Base-by-base conservation (phyloP, 73 alveolate species). In the Paramecium caudatum region DNA sequence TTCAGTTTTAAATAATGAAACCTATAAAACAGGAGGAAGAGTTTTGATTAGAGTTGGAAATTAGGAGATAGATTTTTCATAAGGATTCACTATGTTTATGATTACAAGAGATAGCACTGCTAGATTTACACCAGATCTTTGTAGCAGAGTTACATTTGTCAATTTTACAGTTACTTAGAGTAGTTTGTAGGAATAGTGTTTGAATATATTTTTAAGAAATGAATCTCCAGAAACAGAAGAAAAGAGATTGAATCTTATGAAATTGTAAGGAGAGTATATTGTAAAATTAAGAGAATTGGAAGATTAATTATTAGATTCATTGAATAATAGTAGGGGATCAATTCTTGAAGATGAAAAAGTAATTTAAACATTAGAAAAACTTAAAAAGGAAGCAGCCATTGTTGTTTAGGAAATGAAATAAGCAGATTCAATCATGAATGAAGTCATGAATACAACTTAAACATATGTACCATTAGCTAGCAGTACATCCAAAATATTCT, bases 131-230 rank as follows among this genome's bases (percentile, higher is more conserved):
- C 99, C 99, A 1, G 99, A 98, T 94, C 94, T 98, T 21, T 98
- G 99, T 95, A 96, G 99, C 25, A 81, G 99, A 74, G 99, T 98
- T 8, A 98, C 99, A 13, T 98, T 98, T 88, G 98, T 98, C 32
- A 98, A 98, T 98, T 98, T 98, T 95, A 98, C 99, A 15, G 99
- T 98, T 55, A 98, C 99, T 1, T 98, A 99, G 46, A 91, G 98
- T 48, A 94, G 99, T 39, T 93, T 98, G 48, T 96, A 97, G 90
- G 96, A 98, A 82, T 97, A 97, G 94, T 97, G 99, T 92, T 87
- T 98, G 94, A 97, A 96, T 94, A 95, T 98, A 27, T 95, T 93
- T 84, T 92, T 98, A 93, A 98, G 97, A 93, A 95, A 94, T 50
- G 99, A 98, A 91, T 90, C 99, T 86, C 99, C 99, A n/a, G 99